phyloP scores from a whole-genome alignment of 2,329 filamentous ascomycete genomes.

The Magnaporthiopsis poae region DNA sequence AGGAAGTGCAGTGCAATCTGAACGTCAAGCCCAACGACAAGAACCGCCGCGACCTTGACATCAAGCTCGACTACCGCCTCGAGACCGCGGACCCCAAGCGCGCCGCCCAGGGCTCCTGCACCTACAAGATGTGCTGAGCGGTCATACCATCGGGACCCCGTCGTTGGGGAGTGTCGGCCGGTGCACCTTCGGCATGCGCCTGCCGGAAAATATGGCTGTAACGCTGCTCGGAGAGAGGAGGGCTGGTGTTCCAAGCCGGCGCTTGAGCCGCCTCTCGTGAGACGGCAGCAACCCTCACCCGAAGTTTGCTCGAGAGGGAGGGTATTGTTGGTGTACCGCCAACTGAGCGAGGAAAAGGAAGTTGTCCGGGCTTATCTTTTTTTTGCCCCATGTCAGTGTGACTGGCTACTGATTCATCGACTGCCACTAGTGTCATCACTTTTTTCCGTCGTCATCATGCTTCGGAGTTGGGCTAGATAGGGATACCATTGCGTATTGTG shows the following conservation, averaged over 20 bases:
- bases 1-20: constrained; percentile 64
- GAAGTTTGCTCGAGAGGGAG: too few species aligned
- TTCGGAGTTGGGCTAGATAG: background rate
- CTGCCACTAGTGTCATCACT: background rate
- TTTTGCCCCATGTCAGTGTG: background rate
- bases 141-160: background rate
- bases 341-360: background rate
- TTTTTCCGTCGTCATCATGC: background rate
- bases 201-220: background rate
- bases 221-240: background rate
- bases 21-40: constrained; percentile 82
- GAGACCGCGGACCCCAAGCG: constrained; percentile 66
- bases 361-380: background rate
- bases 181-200: background rate
- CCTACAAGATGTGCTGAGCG: constrained; percentile 67
- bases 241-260: background rate
- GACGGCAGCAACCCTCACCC: too few species aligned
- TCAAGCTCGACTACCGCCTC: constrained; percentile 73
- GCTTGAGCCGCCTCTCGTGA: too few species aligned
- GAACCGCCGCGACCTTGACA: constrained; percentile 91
- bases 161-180: background rate
- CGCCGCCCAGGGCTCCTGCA: constrained; percentile 56
- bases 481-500: background rate
- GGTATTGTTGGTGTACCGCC: too few species aligned
- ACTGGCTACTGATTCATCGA: background rate